Base-by-base conservation (phyloP, 495 filamentous ascomycete genomes). In the Penicillium atrosanguineum region DNA sequence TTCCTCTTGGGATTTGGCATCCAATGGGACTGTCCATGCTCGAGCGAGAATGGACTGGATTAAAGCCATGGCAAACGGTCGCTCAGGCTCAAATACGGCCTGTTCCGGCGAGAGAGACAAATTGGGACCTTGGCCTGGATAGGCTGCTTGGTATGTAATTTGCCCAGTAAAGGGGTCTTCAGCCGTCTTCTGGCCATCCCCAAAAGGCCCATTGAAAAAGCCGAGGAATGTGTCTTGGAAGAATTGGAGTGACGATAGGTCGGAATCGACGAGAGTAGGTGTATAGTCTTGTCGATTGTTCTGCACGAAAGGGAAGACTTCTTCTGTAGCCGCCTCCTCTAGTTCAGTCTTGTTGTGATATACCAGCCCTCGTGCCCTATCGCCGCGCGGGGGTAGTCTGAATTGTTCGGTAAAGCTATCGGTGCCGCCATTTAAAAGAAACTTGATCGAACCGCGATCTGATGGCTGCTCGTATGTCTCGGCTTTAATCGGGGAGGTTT, bases 361-460 rank as follows among this genome's bases (percentile, higher is more conserved):
- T 34, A 65, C 58, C 4, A 74, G 49, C 20, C 67, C 66, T n/a
- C 69, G 66, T 9, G 59, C 50, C 3, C 71, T 70, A 48, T 78
- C 72, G 26, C 60, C 66, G n/a, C 68, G 64, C 4, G 74, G 74
- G 20, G 74, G 74, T 6, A 78, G 69, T 7, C 63, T 66, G 26
- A 75, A 78, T 1, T 65, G 52, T 55, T 78, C 73, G 1, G 73
- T 78, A 46, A 78, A 78, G 51, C 68, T 73, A 42, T 78, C 73
- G 11, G 68, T 72, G 20, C 74, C 74, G 28, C 68, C 69, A 59
- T 78, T 78, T 0, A 78, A 61, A n/a, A 78, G 67, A 23, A 78
- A 78, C 48, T 69, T 71, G 61, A 78, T 78, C 19, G 74, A 78
- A 14, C 74, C 74, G 29, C 74, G 73, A 55, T 78, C 70, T 1